Base-by-base conservation (phyloP, 305 asterid genomes). In the Coffea humblotiana region DNA sequence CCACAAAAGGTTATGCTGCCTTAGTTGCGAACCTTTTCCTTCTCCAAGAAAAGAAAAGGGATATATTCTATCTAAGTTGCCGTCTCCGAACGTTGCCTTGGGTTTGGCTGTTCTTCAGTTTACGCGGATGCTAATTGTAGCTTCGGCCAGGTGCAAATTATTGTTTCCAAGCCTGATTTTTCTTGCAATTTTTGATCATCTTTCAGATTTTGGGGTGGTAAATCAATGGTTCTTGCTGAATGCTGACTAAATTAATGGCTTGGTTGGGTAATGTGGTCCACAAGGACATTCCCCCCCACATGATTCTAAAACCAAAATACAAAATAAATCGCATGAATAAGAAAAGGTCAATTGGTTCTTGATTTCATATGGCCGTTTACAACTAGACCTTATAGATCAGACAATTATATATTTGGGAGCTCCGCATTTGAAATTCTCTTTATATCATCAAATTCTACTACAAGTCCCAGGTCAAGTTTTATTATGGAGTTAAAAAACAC, bases 1-100 rank as follows among this genome's bases (percentile, higher is more conserved):
- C 65, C 77, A 69, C 72, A 49, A 71, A 70, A 80, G 86, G 73
- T 88, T 85, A n/a, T 75, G 79, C 79, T 76, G 92, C 93, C 93
- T 87, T 82, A 77, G 37, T 79, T 75, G 72, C 82, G 79, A 83
- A 86, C 86, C 87, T 88, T 78, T 74, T 63, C 81, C 81, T 70
- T 25, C 78, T 85, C 81, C 66, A 87, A 86, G 85, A 77, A 87
- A 89, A 86, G 92, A 81, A 89, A 89, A 69, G 89, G 89, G 52
- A 77, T 82, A 77, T 61, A 78, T 70, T 32, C 32, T 32, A 32
- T 21, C 43, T 74, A 8, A 47, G 6, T 80, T 70, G 19, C 45
- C 45, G 3, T 14, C 32, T 69, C 6, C 52, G n/a, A 8, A 73
- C 61, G 9, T 63, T 63, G 64, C 65, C 37, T 25, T 58, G 27